phyloP scores from a whole-genome alignment of 768 basidiomycete species.

The Wakefieldia striispora region DNA sequence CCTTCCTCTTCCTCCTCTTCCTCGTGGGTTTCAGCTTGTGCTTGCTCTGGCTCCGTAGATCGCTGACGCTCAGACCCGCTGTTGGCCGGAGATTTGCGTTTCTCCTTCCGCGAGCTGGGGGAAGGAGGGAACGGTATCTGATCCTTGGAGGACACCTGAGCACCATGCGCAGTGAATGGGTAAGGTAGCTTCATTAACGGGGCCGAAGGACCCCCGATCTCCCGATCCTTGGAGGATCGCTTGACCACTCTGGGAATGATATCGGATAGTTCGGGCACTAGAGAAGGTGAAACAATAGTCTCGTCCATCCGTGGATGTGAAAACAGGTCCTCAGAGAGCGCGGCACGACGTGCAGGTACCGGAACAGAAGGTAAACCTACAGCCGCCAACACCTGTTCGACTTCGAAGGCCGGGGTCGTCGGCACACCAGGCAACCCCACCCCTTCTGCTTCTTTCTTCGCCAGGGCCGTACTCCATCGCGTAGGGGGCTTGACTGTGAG shows the following conservation, averaged over 20 bases:
- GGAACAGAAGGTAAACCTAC: constrained; percentile 51
- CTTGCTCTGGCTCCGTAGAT: constrained; percentile 29
- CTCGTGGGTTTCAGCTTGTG: constrained; percentile 24
- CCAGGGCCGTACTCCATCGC: constrained; percentile 35
- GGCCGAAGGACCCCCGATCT: constrained; percentile 35
- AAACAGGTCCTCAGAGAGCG: constrained; percentile 67
- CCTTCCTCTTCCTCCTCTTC: constrained; percentile 38
- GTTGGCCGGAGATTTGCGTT: constrained; percentile 27
- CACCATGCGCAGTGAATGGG: constrained; percentile 63
- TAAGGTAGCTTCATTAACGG: constrained; percentile 61
- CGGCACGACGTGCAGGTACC: constrained; percentile 53
- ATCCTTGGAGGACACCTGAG: constrained; percentile 59
- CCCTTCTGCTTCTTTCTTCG: constrained; percentile 32
- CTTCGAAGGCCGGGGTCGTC: constrained; percentile 42
- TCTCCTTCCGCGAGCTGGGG: constrained; percentile 42
- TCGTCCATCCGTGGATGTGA: constrained; percentile 41
- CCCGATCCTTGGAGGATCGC: constrained; percentile 46
- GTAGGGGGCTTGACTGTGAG: constrained; percentile 41
- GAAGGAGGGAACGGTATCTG: constrained; percentile 79
- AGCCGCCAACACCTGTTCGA: constrained; percentile 57
- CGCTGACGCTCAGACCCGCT: constrained; percentile 31
- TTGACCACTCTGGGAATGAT: constrained; percentile 49
- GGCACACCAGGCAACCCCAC: constrained; percentile 25
- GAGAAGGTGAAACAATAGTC: constrained; percentile 20
- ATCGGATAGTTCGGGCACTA: constrained; percentile 32